Evolutionary conservation across 768 basidiomycete genomes (phyloP), one percentile per base, ranked within the genome.

Genomic region (Hysterangium stoloniferum): DNA sequence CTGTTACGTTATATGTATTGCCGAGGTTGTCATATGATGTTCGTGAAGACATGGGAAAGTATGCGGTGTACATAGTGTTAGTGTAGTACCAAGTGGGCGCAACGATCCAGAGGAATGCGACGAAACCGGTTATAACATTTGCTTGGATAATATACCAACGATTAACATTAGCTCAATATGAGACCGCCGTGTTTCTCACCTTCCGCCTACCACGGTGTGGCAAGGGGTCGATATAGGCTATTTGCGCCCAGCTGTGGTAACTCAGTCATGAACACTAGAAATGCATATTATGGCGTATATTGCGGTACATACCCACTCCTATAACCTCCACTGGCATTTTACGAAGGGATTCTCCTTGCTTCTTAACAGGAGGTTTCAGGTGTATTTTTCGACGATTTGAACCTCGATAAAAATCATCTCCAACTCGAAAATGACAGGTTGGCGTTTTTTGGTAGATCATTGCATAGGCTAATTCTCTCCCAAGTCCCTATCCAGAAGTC

Each of bases 21-120:
- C 87, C 91, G 3, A 80, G 84, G 64, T 88, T 88, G 64, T 91
- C 89, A 59, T 75, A 95, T 0, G 80, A 71, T 4, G 66, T 50
- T 36, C 70, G 70, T 1, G 82, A 66, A 2, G 87, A 86, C 28
- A 94, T 77, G 5, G 71, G 66, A 53, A 65, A 58, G 53, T 59
- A 66, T n/a, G 54, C 58, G 3, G 64, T 63, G 56, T 67, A 63
- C 65, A 67, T 73, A n/a, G 67, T 62, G 37, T 72, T 73, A n/a
- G 60, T 61, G 27, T 61, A 68, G 43, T 62, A 65, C 27, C 64
- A 57, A 59, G 83, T 78, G 2, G 88, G 89, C 4, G 73, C 71
- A 32, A 91, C 59, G 44, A 91, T 66, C 88, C 88, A 92, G 66
- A 83, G 83, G 49, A 77, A 70, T 48, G 87, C 17, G 38, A 89